These are phyloP conservation scores for Monosporascus sp. DNA, from an alignment of 2,329 filamentous ascomycete genomes.

Conservation along the genomic window DNA sequence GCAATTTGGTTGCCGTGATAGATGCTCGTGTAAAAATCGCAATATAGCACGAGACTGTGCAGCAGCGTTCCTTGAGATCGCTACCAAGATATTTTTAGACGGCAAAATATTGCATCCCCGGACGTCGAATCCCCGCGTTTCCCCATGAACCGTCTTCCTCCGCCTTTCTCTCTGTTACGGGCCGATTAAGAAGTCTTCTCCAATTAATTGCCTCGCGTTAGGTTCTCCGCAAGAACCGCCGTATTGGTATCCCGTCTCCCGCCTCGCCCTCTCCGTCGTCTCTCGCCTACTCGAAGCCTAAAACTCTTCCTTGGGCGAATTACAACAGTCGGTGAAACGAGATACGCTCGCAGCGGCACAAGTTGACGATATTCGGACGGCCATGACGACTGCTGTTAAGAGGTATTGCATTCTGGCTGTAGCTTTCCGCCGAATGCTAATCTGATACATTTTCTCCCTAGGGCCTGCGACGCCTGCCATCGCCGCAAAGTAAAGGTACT, in stretches of 20 bases:
- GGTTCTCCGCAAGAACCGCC: conserved; percentile 4
- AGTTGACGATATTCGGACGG: background rate
- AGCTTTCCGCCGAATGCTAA: background rate
- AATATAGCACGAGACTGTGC: too few species aligned
- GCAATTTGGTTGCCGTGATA: too few species aligned
- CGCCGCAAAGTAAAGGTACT: conserved; percentile 61
- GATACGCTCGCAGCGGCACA: too few species aligned
- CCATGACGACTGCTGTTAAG: conserved; percentile 36
- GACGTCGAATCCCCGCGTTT: conserved; percentile 21
- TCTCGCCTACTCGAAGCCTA: too few species aligned
- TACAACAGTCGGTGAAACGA: too few species aligned
- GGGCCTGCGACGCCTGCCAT: conserved; percentile 69
- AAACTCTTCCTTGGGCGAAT: too few species aligned
- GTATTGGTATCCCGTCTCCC: too few species aligned
- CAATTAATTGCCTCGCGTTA: conserved; percentile 23
- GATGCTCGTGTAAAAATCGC: too few species aligned
- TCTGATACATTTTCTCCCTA: conserved; percentile 7
- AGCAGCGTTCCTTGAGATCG: too few species aligned
- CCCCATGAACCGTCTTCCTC: conserved; percentile 22
- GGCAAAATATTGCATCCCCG: background rate
- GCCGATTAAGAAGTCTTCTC: conserved; percentile 26
- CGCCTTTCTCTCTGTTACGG: conserved; percentile 28
- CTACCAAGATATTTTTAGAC: too few species aligned
- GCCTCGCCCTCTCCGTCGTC: too few species aligned
- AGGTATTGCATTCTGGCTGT: conserved; percentile 3